Evolutionary conservation across 441 rosid species (phyloP).

Genomic region (Gossypium lobatum): DNA sequence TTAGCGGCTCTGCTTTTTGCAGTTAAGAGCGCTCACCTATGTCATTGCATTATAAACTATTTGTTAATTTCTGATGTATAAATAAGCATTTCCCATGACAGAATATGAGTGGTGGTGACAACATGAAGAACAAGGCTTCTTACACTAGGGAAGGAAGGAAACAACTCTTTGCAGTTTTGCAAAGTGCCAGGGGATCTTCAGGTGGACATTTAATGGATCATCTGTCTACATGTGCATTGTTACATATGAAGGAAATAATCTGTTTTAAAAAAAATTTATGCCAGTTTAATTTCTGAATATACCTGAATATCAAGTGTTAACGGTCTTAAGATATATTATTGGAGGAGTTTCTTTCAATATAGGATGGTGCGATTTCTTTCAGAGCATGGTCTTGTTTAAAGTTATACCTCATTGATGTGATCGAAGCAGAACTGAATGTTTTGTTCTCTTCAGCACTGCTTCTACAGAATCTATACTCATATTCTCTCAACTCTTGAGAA

Average conservation of each 20-base stretch:
- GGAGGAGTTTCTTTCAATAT: neutral
- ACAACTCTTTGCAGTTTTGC: conserved; percentile 96
- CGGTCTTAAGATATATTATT: conserved; percentile 3
- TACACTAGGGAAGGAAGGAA: conserved; percentile 97
- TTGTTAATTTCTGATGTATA: conserved; percentile 21
- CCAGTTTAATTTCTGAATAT: neutral
- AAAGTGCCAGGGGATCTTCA: conserved; percentile 99
- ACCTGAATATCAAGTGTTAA: conserved; percentile 8
- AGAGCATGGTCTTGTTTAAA: neutral
- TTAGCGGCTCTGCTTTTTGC: conserved; percentile 84
- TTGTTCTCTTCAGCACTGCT: neutral
- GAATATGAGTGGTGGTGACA: conserved; percentile 59
- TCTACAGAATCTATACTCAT: neutral
- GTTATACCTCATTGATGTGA: neutral
- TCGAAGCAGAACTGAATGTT: neutral
- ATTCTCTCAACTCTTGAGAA: neutral
- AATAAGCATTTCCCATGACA: conserved; percentile 34
- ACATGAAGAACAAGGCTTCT: conserved; percentile 72
- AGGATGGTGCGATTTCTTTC: conserved; percentile 3
- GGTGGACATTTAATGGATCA: conserved; percentile 43
- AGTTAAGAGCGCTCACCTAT: conserved; percentile 48
- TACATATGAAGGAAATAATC: conserved; percentile 1
- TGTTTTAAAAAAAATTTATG: conserved; percentile 6
- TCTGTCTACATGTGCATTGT: conserved; percentile 7
- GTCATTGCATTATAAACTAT: conserved; percentile 7